Evolutionary conservation across 495 filamentous ascomycete species (phyloP), one percentile per base, ranked within the genome.

Genomic region (Saxophila tyrrhenica): DNA sequence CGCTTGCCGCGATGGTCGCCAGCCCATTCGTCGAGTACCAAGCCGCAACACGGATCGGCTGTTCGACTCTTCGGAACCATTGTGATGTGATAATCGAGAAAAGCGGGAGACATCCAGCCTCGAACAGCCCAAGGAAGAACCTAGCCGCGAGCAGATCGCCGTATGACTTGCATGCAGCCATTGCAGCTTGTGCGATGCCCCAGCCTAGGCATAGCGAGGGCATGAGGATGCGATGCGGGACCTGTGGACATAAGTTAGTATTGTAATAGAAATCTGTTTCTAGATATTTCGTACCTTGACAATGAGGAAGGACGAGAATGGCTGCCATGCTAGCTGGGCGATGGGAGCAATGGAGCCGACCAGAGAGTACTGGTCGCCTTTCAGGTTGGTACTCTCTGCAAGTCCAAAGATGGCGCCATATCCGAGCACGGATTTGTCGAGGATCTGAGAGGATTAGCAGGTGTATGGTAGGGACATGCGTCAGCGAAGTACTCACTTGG

Each of bases 351-450:
- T 82, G 2, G 77, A 79, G 0, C 80, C 78, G 3, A 85, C 57
- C 0, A 83, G 57, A 0, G 79, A 83, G 62, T 83, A 84, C 56
- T 84, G 71, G 58, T 78, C 73, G 7, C 79, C 79, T 0, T 65
- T 72, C 16, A 84, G 71, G 22, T 72, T 50, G 0, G 74, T 75
- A 54, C 80, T 78, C 24, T 73, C 62, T 32, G 70, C 67, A 17
- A 85, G 65, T n/a, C 81, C 81, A 50, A 82, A 83, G 8, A 78
- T 78, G 24, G 79, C 79, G 49, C 77, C 78, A 58, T 81, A 81
- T 22, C 80, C 80, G 0, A 84, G 74, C 2, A 82, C 76, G 0
- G 76, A 67, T 63, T 84, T 85, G 69, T 85, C 81, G 3, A 84
- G 70, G 50, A 83, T 82, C 64, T 81, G 70, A 58, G 43, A 39